These are phyloP conservation scores for Yarrowia yakushimensis DNA, from an alignment of 805 yeast genomes.

Conservation along the genomic window DNA sequence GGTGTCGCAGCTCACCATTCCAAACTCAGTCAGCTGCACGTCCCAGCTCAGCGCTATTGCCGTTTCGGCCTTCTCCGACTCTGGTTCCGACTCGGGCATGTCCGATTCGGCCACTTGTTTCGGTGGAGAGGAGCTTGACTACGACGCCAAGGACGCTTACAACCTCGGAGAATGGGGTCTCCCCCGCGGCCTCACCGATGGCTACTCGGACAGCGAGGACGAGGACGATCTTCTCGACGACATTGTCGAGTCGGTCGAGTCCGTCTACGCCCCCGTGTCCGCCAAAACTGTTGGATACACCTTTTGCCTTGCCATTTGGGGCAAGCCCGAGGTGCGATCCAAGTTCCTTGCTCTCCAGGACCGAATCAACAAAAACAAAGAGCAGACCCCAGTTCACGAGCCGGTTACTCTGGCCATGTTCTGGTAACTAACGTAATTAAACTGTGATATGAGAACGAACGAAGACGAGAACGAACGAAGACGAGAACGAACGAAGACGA, in stretches of 20 bases:
- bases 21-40: conserved; percentile 24
- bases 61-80: conserved; percentile 24
- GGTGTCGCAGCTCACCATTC: conserved; percentile 25
- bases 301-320: conserved; percentile 19
- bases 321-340: conserved; percentile 23
- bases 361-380: background rate
- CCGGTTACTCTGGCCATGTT: conserved; percentile 21
- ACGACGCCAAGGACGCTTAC: conserved; percentile 22
- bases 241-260: conserved; percentile 8
- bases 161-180: conserved; percentile 24
- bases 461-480: too few relatives aligned
- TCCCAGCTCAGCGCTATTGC: conserved; percentile 26
- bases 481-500: too few relatives aligned
- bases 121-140: conserved; percentile 21
- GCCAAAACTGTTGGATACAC: conserved; percentile 23
- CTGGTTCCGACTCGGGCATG: conserved; percentile 26
- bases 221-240: conserved; percentile 24
- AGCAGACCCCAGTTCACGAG: conserved; percentile 10
- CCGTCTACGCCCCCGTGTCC: conserved; percentile 8
- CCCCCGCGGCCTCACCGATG: conserved; percentile 12
- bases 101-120: conserved; percentile 26
- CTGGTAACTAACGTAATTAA: conserved; percentile 13
- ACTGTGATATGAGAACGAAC: background rate
- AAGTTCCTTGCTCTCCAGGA: conserved; percentile 21
- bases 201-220: conserved; percentile 24